Conservation (phyloP, 2,329 filamentous ascomycete species). For the Epichloe hybrida region DNA sequence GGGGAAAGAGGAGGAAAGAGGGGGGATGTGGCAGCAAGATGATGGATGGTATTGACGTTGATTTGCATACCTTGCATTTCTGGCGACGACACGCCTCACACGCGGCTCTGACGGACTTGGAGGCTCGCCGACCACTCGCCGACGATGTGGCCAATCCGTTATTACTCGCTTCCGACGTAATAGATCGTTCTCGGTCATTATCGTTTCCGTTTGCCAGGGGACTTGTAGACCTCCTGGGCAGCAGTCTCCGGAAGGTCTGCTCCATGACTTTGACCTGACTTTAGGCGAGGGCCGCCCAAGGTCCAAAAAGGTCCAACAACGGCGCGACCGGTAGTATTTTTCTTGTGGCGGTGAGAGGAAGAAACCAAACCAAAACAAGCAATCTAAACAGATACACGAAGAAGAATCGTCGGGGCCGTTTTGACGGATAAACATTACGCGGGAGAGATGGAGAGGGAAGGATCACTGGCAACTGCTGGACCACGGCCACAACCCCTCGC, state of each 20-base stretch:
- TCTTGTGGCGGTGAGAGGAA: too few species aligned
- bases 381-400: background rate
- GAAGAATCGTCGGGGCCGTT: background rate
- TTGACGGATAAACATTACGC: background rate
- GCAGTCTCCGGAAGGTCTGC: background rate
- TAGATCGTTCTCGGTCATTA: background rate
- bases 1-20: background rate
- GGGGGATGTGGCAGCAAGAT: background rate
- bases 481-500: background rate
- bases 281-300: background rate
- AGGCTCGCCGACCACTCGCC: background rate
- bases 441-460: conserved; percentile 1
- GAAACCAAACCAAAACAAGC: too few species aligned
- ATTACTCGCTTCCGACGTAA: background rate
- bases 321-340: background rate
- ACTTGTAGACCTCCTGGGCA: background rate
- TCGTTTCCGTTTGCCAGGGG: background rate
- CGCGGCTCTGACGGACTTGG: conserved; percentile 1
- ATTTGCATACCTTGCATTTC: conserved; percentile 2
- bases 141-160: background rate
- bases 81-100: conserved; percentile 3
- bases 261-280: background rate
- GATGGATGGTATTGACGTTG: background rate
- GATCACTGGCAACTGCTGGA: background rate
- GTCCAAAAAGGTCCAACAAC: background rate